Conservation (phyloP, 176 grass and related monocot genomes). For the Dactylis glomerata region DNA sequence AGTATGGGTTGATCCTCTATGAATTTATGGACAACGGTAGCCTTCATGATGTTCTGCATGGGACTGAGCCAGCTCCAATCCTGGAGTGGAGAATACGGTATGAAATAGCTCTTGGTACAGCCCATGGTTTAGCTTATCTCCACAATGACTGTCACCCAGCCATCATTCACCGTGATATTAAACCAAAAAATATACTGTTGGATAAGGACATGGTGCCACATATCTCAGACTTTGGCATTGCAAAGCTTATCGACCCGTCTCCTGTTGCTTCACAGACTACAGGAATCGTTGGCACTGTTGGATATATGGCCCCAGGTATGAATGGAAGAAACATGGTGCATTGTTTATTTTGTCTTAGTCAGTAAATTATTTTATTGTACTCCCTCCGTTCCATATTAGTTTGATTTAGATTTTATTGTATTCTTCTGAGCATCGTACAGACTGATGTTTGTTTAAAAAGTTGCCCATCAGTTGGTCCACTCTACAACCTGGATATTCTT, state of each 20-base stretch:
- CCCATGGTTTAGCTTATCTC: conserved; percentile 72
- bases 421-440: background rate
- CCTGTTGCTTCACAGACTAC: conserved; percentile 44
- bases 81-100: conserved; percentile 60
- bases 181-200: conserved; percentile 85
- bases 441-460: background rate
- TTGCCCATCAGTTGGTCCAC: background rate
- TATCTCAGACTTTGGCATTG: conserved; percentile 94
- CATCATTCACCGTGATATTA: conserved; percentile 82
- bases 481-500: background rate
- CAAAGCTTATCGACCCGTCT: conserved; percentile 59
- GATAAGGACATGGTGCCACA: conserved; percentile 68
- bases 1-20: conserved; percentile 75
- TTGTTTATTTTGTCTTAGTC: background rate
- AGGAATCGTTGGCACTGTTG: conserved; percentile 66
- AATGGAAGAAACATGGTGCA: background rate
- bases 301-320: conserved; percentile 88
- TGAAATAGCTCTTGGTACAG: conserved; percentile 67
- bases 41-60: conserved; percentile 75
- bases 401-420: background rate
- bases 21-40: conserved; percentile 84
- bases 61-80: conserved; percentile 20
- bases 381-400: no score
- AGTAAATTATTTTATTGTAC: background rate
- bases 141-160: conserved; percentile 70